Evolutionary conservation across 352 stramenopile species (phyloP), one percentile per base, ranked within the genome.

Genomic region (Globisporangium sylvaticum): DNA sequence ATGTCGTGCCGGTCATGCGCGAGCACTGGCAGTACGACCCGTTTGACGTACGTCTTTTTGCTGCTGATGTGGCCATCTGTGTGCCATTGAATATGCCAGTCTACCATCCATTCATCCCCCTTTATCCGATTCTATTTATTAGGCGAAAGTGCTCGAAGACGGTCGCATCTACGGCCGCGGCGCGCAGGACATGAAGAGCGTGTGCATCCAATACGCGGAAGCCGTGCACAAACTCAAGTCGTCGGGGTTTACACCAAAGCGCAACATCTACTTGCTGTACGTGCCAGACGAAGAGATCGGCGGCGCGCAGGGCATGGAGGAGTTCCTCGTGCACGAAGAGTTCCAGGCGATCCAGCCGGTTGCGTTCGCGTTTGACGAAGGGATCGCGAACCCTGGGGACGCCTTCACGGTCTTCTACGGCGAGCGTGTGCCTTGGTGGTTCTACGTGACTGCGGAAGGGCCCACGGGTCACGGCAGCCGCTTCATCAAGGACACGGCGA

Each of bases 331-430:
- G 58, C 96, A 73, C 8, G 64, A 78, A 4, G 58, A 96, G 18
- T 98, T 96, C 74, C 84, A 95, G 58, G 76, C 75, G 1, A 73
- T 98, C 10, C 69, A 83, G 9, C 82, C 83, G 4, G 72, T 99
- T 44, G 95, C 87, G 10, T 84, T 98, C 29, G 97, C 96, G 14
- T 89, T 99, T 34, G 97, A 99, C 71, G 97, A 99, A 78, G 97
- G 97, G 6, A 72, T 99, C 27, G 96, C 96, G 0, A 97, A 90
- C 65, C 89, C 90, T 1, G 80, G 79, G 12, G 72, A 98, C 50
- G 83, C 82, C 0, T 98, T 93, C 79, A 98, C 94, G 2, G 91
- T 99, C 4, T 99, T 99, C 73, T 99, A 99, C 71, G 96, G 97
- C 27, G 97, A 99, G 71, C 79, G 97, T 24, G 74, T 92, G 42